These are phyloP conservation scores for Ascochyta viciae-villosae DNA, from an alignment of 2,329 filamentous ascomycete species.

Conservation along the genomic window DNA sequence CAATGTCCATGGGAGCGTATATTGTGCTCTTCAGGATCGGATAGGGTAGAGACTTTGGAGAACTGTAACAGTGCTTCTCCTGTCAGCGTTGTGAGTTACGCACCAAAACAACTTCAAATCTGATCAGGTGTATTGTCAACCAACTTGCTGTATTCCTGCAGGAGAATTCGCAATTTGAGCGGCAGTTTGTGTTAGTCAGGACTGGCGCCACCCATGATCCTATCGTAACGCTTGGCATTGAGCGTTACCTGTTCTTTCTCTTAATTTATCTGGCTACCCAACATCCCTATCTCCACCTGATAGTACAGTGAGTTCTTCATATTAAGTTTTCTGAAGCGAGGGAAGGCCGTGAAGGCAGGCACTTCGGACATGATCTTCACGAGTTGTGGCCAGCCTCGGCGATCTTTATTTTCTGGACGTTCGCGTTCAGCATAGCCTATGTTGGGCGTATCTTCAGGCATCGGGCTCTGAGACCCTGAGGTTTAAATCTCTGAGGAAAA, in stretches of 20 bases:
- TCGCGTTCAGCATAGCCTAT: too few relatives aligned
- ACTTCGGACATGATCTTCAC: not conserved
- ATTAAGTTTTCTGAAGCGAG: not conserved
- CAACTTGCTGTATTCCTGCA: slow-evolving; percentile 6
- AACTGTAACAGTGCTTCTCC: not conserved
- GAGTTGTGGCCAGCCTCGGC: not conserved
- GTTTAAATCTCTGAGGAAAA: too few relatives aligned
- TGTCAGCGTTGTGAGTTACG: too few relatives aligned
- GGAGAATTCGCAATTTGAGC: not conserved
- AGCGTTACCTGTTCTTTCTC: not conserved
- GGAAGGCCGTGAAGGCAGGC: not conserved
- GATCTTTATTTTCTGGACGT: not conserved
- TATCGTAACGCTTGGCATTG: not conserved
- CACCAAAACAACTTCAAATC: too few relatives aligned
- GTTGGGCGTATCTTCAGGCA: too few relatives aligned
- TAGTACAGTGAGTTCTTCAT: not conserved
- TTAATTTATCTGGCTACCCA: not conserved
- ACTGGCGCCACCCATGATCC: not conserved
- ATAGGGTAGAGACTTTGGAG: not conserved
- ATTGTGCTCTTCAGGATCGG: slow-evolving; percentile 2
- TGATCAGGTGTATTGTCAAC: too few relatives aligned
- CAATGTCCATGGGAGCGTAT: not conserved
- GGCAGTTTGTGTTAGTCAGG: not conserved
- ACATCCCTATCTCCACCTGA: not conserved
- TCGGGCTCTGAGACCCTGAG: too few relatives aligned